Percentiles rank a stretch among this genome's conserved stretches.
phyloP scores from a whole-genome alignment of 1,284 basidiomycete genomes.

The Ganoderma lucidum region DNA sequence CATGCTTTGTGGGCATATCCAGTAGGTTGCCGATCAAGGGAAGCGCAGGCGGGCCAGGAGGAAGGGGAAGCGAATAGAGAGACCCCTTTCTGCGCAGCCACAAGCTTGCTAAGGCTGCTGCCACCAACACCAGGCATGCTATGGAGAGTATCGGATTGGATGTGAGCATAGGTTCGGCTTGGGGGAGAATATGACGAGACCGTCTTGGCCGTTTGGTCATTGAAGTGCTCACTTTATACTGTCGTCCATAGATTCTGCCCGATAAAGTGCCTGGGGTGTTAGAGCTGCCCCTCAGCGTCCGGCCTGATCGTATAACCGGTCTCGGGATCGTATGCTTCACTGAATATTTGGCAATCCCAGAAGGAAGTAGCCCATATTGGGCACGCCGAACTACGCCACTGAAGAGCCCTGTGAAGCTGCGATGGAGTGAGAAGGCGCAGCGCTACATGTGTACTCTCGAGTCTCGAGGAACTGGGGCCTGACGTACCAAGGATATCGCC shows the following conservation, averaged over 20 bases:
- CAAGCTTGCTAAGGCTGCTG: neutral
- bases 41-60: conserved; percentile 23
- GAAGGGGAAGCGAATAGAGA: conserved; percentile 6
- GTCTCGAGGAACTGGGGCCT: too few relatives aligned
- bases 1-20: conserved; percentile 27
- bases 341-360: neutral
- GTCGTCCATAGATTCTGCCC: neutral
- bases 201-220: neutral
- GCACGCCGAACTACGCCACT: neutral
- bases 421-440: neutral
- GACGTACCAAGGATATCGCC: neutral
- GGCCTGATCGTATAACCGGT: neutral
- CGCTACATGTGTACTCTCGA: neutral
- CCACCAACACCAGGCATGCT: neutral
- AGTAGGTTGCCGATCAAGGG: conserved; percentile 32
- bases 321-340: neutral
- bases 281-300: neutral
- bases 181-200: neutral
- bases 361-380: neutral
- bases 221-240: neutral
- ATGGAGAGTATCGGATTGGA: neutral
- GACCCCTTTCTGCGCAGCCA: neutral
- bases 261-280: neutral
- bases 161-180: neutral
- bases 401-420: neutral